phyloP scores from a whole-genome alignment of 106 monocot genomes.

The Dioscorea alata region DNA sequence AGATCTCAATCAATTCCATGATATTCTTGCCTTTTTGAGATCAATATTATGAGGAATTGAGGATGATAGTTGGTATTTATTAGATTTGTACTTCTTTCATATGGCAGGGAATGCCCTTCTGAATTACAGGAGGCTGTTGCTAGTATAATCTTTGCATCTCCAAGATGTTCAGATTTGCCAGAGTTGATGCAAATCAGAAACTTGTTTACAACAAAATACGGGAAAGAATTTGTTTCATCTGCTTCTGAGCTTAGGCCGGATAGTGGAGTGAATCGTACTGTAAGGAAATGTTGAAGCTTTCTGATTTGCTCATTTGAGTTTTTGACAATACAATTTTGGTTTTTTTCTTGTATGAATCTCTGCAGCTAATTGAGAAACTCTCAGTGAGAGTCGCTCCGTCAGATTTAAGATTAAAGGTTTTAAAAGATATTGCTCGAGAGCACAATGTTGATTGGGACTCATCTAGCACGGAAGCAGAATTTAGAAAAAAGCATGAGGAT shows the following conservation, averaged over 20 bases:
- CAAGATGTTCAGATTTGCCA: slow-evolving; percentile 95
- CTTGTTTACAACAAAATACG: slow-evolving; percentile 80
- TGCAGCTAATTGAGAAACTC: slow-evolving; percentile 92
- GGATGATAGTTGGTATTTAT: not conserved
- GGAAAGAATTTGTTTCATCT: slow-evolving; percentile 84
- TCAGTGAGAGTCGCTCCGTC: slow-evolving; percentile 58
- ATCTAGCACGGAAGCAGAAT: slow-evolving; percentile 71
- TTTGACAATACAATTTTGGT: not conserved
- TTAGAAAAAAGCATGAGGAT: slow-evolving; percentile 84
- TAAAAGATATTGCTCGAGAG: slow-evolving; percentile 71
- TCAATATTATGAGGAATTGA: not conserved
- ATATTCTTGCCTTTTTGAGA: not conserved
- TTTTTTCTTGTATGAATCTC: not conserved
- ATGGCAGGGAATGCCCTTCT: slow-evolving; percentile 75
- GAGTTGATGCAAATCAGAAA: slow-evolving; percentile 81
- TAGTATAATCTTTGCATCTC: slow-evolving; percentile 89
- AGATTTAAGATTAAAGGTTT: slow-evolving; percentile 47
- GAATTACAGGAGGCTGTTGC: slow-evolving; percentile 92
- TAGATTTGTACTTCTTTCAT: slow-evolving; percentile 3
- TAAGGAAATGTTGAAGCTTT: slow-evolving; percentile 20
- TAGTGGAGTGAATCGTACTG: slow-evolving; percentile 81
- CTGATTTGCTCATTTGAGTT: not conserved
- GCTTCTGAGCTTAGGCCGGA: slow-evolving; percentile 90
- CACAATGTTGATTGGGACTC: slow-evolving; percentile 78
- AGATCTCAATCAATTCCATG: not conserved